Conservation (phyloP, 2,329 filamentous ascomycete genomes). For the Stylonectria norvegica region DNA sequence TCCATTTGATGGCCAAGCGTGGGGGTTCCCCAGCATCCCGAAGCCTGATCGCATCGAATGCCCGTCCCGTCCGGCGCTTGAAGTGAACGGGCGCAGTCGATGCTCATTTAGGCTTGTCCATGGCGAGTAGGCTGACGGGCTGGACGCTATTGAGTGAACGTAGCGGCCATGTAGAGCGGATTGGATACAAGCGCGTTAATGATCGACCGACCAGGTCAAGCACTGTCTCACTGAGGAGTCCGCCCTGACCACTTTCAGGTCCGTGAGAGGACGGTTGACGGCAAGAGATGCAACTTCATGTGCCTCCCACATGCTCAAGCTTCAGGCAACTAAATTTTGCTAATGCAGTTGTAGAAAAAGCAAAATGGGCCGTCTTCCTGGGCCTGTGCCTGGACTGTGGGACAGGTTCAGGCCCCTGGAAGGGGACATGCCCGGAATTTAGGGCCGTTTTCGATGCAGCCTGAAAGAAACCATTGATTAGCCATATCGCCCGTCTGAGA, state of each 20-base stretch:
- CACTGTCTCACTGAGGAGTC: slow-evolving; percentile 20
- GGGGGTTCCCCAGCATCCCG: slow-evolving; percentile 12
- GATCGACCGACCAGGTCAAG: slow-evolving; percentile 25
- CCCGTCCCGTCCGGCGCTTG: slow-evolving; percentile 1
- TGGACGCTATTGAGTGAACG: slow-evolving; percentile 14
- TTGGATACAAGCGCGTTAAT: slow-evolving; percentile 15
- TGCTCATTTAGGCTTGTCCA: slow-evolving; percentile 4
- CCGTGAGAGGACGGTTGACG: slow-evolving; percentile 22
- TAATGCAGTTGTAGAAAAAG: slow-evolving; percentile 19
- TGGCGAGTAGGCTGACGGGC: slow-evolving; percentile 4
- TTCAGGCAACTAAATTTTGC: neutral
- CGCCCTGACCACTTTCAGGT: slow-evolving; percentile 21
- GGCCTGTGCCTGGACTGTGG: too few species aligned
- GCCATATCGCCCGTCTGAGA: too few species aligned
- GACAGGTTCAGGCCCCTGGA: too few species aligned
- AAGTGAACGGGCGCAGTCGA: slow-evolving; percentile 5
- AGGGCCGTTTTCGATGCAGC: too few species aligned
- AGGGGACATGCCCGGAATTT: too few species aligned
- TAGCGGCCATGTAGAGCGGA: slow-evolving; percentile 12
- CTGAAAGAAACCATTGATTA: too few species aligned
- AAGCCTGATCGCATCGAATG: slow-evolving; percentile 1
- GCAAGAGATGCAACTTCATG: slow-evolving; percentile 19
- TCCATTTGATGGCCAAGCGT: slow-evolving; percentile 14
- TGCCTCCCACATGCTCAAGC: slow-evolving; percentile 14
- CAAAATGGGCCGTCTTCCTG: too few species aligned